These are phyloP conservation scores for Chaetomium olivaceum DNA, from an alignment of 2,329 filamentous ascomycete genomes.

Conservation along the genomic window DNA sequence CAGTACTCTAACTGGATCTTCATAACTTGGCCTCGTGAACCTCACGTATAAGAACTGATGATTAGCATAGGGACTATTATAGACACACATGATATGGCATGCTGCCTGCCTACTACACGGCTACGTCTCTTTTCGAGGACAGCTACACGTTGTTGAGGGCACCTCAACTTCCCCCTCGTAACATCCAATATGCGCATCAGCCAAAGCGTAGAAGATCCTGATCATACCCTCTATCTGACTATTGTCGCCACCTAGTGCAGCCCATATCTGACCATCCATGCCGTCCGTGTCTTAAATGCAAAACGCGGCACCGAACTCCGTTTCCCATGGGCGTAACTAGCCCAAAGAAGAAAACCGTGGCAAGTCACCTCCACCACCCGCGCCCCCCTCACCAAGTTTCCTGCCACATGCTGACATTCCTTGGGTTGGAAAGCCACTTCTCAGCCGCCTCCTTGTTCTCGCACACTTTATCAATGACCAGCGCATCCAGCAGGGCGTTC, in stretches of 20 bases:
- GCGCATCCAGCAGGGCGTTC: slow-evolving; percentile 51
- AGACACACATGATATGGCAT: not conserved
- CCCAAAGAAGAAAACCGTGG: not conserved
- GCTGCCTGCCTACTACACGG: not conserved
- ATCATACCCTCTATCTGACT: not conserved
- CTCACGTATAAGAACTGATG: not conserved
- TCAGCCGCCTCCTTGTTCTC: slow-evolving; percentile 43
- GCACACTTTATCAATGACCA: slow-evolving; percentile 42
- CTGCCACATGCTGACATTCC: slow-evolving; percentile 52
- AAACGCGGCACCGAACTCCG: not conserved
- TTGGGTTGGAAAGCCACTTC: slow-evolving; percentile 34
- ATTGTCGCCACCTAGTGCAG: not conserved
- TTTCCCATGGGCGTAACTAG: not conserved
- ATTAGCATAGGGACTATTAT: not conserved
- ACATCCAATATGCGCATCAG: not conserved
- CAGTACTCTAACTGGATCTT: not conserved
- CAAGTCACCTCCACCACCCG: not conserved
- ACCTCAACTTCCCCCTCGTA: not conserved
- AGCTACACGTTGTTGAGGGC: not conserved
- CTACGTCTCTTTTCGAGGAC: not conserved
- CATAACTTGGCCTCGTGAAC: too few species aligned
- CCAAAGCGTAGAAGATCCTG: not conserved
- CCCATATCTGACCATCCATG: not conserved
- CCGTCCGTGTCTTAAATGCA: not conserved
- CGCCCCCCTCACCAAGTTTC: slow-evolving; percentile 54